Evolutionary conservation across 2,329 filamentous ascomycete species (phyloP), one percentile per base, ranked within the genome.

Genomic region (Aspergillus vadensis): DNA sequence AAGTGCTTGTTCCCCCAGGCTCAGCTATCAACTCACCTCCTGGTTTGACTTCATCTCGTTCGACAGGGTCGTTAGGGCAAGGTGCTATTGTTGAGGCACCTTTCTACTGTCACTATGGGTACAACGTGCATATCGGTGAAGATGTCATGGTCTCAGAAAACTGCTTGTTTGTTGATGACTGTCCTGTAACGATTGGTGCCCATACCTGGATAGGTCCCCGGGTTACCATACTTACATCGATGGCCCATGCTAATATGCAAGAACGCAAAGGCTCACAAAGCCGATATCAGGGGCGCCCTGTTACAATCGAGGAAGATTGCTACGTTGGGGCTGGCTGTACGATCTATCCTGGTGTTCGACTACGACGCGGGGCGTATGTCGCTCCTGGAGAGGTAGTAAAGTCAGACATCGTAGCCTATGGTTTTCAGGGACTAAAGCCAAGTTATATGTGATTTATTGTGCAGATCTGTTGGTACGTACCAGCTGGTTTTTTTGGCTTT

Each of bases 61-160:
- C 67, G 72, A 61, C 64, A 80, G 58, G 91, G 85, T 58, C 85
- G 23, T 85, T 95, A 5, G 91, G 91, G n/a, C 85, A 88, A 15
- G 86, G 89, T 58, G 89, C 91, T 5, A 82, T 88, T 44, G 90
- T 99, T 25, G 92, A 97, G 70, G 87, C 91, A 2, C 94, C 94
- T 0, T 98, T 99, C 75, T 88, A 84, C 50, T 97, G 94, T 74
- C 92, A 97, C 70, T 97, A 97, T 71, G 95, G 95, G 0, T 98
- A 97, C 79, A 98, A 99, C 74, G 90, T 98, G 69, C 85, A 85
- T 51, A 90, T 99, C 66, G 93, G 91, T 12, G 89, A 93, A 67
- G 88, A 95, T 65, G 91, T 96, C 2, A 85, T 88, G 58, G 90
- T 99, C 66, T 91, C 90, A 17, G 85, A 91, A 58, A 90, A 91